phyloP scores from a whole-genome alignment of 2,329 filamentous ascomycete genomes.

The Clonostachys solani region DNA sequence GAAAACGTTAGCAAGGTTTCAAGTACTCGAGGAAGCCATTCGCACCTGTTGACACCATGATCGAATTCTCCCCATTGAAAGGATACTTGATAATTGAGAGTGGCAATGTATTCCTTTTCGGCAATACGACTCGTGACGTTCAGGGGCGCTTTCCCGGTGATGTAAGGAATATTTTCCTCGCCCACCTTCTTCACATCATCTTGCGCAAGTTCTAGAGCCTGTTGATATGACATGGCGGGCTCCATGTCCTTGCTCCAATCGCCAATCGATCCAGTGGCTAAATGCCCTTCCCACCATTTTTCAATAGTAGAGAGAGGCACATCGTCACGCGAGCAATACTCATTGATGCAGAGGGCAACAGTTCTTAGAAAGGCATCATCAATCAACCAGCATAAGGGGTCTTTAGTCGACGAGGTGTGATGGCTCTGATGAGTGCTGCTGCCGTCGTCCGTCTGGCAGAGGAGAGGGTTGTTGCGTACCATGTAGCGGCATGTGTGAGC shows the following conservation, averaged over 20 bases:
- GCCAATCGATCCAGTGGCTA: constrained; percentile 17
- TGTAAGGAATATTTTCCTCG: constrained; percentile 11
- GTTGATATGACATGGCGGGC: constrained; percentile 18
- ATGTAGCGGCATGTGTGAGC: constrained; percentile 20
- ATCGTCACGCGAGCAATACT: constrained; percentile 16
- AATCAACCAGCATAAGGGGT: constrained; percentile 14
- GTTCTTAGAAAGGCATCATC: constrained; percentile 21
- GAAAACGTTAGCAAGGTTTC: no score
- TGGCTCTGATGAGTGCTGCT: background rate
- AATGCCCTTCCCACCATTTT: constrained; percentile 20
- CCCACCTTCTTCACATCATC: constrained; percentile 10
- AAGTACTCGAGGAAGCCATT: background rate
- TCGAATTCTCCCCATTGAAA: constrained; percentile 28
- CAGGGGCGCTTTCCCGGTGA: constrained; percentile 14
- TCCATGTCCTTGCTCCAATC: constrained; percentile 8
- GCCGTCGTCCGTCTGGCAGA: constrained; percentile 7
- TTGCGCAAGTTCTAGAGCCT: constrained; percentile 14
- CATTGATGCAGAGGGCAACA: constrained; percentile 25
- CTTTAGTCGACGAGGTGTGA: background rate
- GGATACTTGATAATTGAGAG: constrained; percentile 48
- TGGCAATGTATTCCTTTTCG: constrained; percentile 18
- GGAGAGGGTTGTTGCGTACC: constrained; percentile 10
- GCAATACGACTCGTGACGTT: constrained; percentile 23
- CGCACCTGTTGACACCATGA: constrained; percentile 1
- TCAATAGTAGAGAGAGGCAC: constrained; percentile 9